These are phyloP conservation scores for Phialophora chinensis DNA, from an alignment of 2,329 filamentous ascomycete species.

Conservation along the genomic window DNA sequence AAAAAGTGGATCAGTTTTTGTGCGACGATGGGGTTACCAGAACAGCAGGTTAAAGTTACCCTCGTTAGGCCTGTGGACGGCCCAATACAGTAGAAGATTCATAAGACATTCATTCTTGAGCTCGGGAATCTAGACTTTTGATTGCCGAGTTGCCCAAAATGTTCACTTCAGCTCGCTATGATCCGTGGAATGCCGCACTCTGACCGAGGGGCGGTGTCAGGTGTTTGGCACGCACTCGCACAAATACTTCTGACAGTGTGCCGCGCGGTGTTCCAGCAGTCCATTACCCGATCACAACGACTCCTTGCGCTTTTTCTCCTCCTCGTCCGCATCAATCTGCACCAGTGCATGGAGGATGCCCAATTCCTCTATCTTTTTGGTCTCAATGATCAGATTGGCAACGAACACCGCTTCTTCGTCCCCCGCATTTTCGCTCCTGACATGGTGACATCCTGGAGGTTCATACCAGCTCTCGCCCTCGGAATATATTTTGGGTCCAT, in stretches of 20 bases:
- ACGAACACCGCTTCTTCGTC: constrained; percentile 25
- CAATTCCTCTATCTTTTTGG: constrained; percentile 15
- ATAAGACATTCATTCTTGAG: background rate
- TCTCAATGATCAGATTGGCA: constrained; percentile 23
- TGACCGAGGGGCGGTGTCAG: background rate
- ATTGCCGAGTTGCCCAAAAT: background rate
- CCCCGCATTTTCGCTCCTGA: constrained; percentile 19
- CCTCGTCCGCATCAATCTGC: constrained; percentile 12
- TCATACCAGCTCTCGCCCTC: constrained; percentile 26
- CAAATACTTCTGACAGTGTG: background rate
- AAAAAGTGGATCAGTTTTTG: background rate
- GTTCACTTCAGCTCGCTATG: background rate
- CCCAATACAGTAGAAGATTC: background rate
- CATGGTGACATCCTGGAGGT: constrained; percentile 26
- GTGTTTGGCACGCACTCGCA: too few relatives aligned
- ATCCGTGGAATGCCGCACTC: background rate
- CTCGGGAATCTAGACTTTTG: background rate
- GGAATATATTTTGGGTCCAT: constrained; percentile 12
- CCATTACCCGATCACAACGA: background rate
- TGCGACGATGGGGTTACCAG: background rate
- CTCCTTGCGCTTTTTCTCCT: constrained; percentile 14
- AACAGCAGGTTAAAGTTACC: background rate
- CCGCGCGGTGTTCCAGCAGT: background rate
- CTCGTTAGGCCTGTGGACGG: background rate
- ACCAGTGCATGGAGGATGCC: constrained; percentile 5